Percentiles rank a stretch among this genome's conserved stretches.
Evolutionary conservation across 2,329 filamentous ascomycete species (phyloP).

Genomic region (Phialophora expanda): DNA sequence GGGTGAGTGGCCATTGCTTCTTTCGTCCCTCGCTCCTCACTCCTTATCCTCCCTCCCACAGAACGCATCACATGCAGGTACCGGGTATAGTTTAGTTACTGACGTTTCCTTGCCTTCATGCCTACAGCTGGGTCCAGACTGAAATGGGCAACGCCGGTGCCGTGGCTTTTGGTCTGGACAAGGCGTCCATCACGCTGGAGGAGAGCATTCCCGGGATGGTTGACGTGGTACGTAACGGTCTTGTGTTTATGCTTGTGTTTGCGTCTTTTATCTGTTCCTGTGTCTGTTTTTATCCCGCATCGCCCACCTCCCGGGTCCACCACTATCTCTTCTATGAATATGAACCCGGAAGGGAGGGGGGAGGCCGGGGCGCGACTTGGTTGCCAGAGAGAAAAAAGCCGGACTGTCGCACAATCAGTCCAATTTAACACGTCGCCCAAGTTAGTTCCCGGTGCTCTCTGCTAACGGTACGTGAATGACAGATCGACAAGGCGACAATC

Average conservation of each 20-base stretch:
- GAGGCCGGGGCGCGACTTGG: too few relatives aligned
- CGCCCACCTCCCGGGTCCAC: too few relatives aligned
- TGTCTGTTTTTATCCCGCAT: too few relatives aligned
- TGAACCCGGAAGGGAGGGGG: too few relatives aligned
- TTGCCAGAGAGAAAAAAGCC: too few relatives aligned
- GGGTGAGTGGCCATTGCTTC: constrained; percentile 15
- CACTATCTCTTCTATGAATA: not conserved
- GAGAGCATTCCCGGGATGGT: constrained; percentile 37
- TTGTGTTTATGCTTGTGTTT: not conserved
- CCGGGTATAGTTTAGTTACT: not conserved
- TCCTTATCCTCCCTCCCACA: not conserved
- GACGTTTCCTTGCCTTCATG: not conserved
- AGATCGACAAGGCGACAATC: constrained; percentile 35
- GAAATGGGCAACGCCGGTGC: constrained; percentile 39
- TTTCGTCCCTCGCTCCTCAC: not conserved
- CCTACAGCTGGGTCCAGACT: constrained; percentile 37
- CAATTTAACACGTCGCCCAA: not conserved
- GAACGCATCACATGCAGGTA: not conserved
- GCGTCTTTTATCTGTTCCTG: not conserved
- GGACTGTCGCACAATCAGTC: constrained; percentile 3
- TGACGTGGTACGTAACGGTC: constrained; percentile 27
- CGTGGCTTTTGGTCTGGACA: constrained; percentile 28
- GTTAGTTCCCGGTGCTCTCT: not conserved
- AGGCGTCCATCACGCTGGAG: constrained; percentile 37
- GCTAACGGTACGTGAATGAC: not conserved